Conservation (phyloP, 352 stramenopile species). For the Phytophthora colocasiae region DNA sequence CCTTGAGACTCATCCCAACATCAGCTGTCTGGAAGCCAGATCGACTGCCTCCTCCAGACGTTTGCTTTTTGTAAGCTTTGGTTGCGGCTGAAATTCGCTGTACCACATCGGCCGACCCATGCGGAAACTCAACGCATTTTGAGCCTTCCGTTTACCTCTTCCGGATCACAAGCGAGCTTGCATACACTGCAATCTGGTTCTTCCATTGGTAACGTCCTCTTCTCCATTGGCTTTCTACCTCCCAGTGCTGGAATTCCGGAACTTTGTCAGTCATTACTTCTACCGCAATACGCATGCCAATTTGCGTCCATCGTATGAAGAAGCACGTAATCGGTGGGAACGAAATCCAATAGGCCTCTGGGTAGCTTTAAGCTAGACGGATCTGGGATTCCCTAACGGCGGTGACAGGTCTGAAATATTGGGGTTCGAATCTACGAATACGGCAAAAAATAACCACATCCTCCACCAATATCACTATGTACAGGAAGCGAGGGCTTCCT, state of each 20-base stretch:
- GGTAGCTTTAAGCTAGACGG: too few relatives aligned
- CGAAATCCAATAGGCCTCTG: too few relatives aligned
- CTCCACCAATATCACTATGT: not conserved
- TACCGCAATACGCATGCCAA: not conserved
- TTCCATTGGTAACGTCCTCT: too few relatives aligned
- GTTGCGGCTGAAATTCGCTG: not conserved
- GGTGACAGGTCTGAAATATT: not conserved
- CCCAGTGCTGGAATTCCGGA: not conserved
- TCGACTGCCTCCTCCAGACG: not conserved
- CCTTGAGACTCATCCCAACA: conserved; percentile 4
- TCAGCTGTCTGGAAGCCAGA: conserved; percentile 12
- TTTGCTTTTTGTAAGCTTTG: not conserved
- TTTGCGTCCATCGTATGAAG: not conserved
- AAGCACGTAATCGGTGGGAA: not conserved
- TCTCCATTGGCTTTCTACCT: too few relatives aligned
- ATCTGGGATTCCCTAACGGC: too few relatives aligned
- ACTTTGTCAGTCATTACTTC: not conserved
- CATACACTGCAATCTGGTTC: too few relatives aligned
- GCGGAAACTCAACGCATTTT: not conserved
- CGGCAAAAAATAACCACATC: not conserved
- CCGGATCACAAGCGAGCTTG: too few relatives aligned
- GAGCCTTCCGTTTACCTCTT: too few relatives aligned
- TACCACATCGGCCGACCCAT: conserved; percentile 17
- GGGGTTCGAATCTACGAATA: not conserved
- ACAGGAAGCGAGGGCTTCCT: not conserved